Conservation (phyloP, 129 eudicot genomes). For the Heracleum sosnowskyi region DNA sequence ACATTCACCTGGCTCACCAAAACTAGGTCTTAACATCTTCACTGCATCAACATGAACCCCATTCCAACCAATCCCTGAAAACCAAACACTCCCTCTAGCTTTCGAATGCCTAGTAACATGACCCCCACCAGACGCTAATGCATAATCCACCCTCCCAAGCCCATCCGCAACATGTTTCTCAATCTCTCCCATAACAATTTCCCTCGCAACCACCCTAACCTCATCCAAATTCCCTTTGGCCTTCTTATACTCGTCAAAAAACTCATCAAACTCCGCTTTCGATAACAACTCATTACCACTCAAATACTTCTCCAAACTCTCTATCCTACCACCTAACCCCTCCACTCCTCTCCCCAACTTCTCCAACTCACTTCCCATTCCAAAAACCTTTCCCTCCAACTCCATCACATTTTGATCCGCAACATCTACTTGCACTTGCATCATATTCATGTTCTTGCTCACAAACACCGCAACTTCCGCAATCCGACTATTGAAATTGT, state of each 20-base stretch:
- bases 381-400: background rate
- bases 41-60: slow-evolving; percentile 37
- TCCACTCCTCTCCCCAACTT: too few relatives aligned
- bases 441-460: background rate
- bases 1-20: slow-evolving; percentile 94
- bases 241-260: slow-evolving; percentile 44
- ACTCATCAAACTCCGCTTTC: slow-evolving; percentile 44
- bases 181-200: slow-evolving; percentile 52
- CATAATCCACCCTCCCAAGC: slow-evolving; percentile 23
- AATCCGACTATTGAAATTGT: background rate
- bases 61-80: background rate
- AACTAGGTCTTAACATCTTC: slow-evolving; percentile 79
- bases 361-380: too few relatives aligned
- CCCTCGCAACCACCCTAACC: slow-evolving; percentile 54
- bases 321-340: too few relatives aligned
- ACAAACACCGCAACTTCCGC: background rate
- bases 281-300: slow-evolving; percentile 29
- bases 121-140: slow-evolving; percentile 65
- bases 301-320: slow-evolving; percentile 32
- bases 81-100: slow-evolving; percentile 25
- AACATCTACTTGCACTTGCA: background rate
- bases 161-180: slow-evolving; percentile 92
- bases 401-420: background rate
- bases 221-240: slow-evolving; percentile 50
- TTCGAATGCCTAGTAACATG: slow-evolving; percentile 58